These are phyloP conservation scores for Umbilicus rupestris DNA, from an alignment of 164 flowering plant species.

Conservation along the genomic window DNA sequence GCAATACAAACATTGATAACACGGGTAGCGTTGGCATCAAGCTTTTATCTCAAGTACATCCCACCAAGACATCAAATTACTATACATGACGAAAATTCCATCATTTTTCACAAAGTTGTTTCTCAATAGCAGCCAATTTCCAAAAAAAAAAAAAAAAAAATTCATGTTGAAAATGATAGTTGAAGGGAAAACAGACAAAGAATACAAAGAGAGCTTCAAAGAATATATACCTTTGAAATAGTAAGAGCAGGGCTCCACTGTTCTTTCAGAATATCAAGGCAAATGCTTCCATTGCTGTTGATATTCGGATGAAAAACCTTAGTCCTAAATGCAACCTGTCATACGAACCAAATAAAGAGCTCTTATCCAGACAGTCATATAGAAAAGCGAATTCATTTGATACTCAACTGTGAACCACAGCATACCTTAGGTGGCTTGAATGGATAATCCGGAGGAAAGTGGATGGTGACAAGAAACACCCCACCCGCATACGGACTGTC, in stretches of 20 bases:
- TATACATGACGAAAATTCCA: too few relatives aligned
- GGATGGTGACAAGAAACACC: conserved; percentile 4
- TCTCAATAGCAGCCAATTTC: neutral
- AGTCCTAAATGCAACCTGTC: conserved; percentile 8
- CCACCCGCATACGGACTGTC: conserved; percentile 7
- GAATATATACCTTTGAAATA: neutral
- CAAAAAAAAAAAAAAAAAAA: too few relatives aligned
- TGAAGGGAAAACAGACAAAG: neutral
- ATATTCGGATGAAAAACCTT: conserved; percentile 5
- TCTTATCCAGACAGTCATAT: neutral
- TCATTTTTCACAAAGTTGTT: too few relatives aligned
- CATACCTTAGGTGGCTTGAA: conserved; percentile 5
- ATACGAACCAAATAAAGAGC: neutral
- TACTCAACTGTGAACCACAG: neutral
- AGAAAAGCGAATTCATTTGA: too few relatives aligned
- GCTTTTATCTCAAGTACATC: too few relatives aligned
- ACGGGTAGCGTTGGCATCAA: too few relatives aligned
- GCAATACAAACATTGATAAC: too few relatives aligned
- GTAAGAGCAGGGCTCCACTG: conserved; percentile 8
- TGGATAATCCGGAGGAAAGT: conserved; percentile 8
- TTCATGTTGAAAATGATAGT: neutral
- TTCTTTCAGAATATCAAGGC: conserved; percentile 8
- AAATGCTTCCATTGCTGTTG: conserved; percentile 6
- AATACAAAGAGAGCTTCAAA: neutral
- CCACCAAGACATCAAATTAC: too few relatives aligned